Base-by-base conservation (phyloP, 2,329 filamentous ascomycete genomes). In the Colletotrichum melonis region DNA sequence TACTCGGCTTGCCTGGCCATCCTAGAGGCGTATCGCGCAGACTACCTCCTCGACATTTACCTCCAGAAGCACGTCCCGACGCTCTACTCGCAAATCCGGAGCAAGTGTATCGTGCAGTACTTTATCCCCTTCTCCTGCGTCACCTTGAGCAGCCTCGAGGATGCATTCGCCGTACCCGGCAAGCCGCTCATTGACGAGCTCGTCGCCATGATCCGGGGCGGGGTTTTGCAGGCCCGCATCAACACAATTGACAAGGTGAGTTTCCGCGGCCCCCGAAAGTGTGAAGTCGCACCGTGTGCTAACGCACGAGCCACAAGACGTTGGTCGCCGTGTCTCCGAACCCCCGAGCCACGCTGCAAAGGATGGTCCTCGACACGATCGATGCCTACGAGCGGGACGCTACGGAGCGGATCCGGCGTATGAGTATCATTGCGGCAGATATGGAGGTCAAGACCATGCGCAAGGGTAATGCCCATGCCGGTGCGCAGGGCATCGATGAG, bases 91-190 rank as follows among this genome's bases (percentile, higher is more conserved):
- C 86, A 87, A 60, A 95, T 99, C 77, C 91, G 97, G 72, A 93
- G 89, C 78, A 98, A 98, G 85, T 96, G 95, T 78, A 98, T 99
- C 72, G 90, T 95, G 28, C 94, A 98, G 79, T 98, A 98, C 83
- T 93, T 98, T 78, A 88, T 94, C 28, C 95, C 97, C 0, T 99
- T 97, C 82, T 97, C 93, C 55, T 92, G 92, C 76, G 95, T 98
- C 74, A 95, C 93, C 0, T 86, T 98, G 5, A 88, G 92, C 24
- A 95, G 91, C 74, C 90, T 99, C 86, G 91, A 93, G 9, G 86
- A 89, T 46, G 92, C 94, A 2, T 98, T 99, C 81, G 91, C 91
- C 0, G 85, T 87, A 2, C 85, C 90, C 0, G 89, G 89, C 4
- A 84, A 88, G 74, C 87, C 89, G 4, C 91, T 96, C 59, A 92